Evolutionary conservation across 2,329 filamentous ascomycete species (phyloP), one percentile per base, ranked within the genome.

Genomic region (Taxawa tesnikishii): DNA sequence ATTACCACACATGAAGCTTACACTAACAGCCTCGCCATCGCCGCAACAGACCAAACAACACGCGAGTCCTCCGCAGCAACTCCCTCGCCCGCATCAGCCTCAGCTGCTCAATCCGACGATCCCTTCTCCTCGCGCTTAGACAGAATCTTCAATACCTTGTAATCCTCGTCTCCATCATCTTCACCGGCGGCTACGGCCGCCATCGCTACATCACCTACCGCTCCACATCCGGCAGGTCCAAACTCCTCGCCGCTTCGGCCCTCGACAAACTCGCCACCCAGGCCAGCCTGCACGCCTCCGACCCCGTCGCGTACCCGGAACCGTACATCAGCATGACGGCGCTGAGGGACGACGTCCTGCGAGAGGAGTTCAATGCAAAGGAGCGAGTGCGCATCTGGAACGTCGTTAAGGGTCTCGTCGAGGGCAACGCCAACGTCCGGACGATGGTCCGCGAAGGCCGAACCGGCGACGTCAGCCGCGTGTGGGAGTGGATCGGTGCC

Each of bases 51-150:
- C 64, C 70, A 66, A 58, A 67, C 71, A 70, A 62, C 60, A 63
- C 57, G 65, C 68, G 48, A 45, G 38, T 45, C 58, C 73, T 94
- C 69, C 73, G 75, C 60, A 88, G 81, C 63, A 80, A 73, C 67
- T 92, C 83, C 68, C 81, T 93, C 78, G 81, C 87, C 71, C 73
- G 80, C 59, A 70, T 96, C 79, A 73, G 87, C 64, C 68, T 94
- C 79, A 55, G 63, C 65, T 94, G 83, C 62, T 73, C 81, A 60
- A 48, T 84, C 78, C 73, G 73, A 57, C 70, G 82, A 65, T 82
- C 77, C 60, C 59, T 87, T 73, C 68, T 79, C 63, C 73, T 79
- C 70, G 72, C 79, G 57, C 49, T 90, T 80, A 83, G 78, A 73
- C 70, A 78, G 79, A 70, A 90, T 90, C 70, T 83, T 78, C 63